A percentile compares a stretch with the other conserved stretches of the same genome.
These are phyloP conservation scores for Moesziomyces sp. DNA, from an alignment of 1,284 basidiomycete genomes.

Conservation along the genomic window DNA sequence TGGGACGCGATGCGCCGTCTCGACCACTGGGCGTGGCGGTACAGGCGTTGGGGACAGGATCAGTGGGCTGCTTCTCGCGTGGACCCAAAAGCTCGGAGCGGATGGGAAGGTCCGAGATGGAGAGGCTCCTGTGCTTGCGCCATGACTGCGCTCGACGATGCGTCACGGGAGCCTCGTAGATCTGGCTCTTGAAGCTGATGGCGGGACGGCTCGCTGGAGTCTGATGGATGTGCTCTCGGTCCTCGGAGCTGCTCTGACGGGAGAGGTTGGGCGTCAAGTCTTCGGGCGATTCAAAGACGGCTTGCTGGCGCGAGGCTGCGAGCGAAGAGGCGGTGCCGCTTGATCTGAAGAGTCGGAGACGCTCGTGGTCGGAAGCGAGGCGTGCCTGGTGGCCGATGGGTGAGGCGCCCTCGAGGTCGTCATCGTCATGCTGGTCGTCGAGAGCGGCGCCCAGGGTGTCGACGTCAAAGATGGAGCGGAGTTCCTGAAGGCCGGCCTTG, in stretches of 20 bases:
- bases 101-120: constrained; percentile 22
- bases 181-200: constrained; percentile 25
- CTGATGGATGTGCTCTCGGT: constrained; percentile 5
- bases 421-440: constrained; percentile 12
- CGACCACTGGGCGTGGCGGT: constrained; percentile 3
- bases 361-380: constrained; percentile 2
- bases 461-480: constrained; percentile 58
- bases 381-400: constrained; percentile 1
- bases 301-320: constrained; percentile 5
- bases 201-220: neutral
- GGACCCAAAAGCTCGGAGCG: neutral
- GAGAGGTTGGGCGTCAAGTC: constrained; percentile 19
- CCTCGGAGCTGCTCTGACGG: constrained; percentile 34
- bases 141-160: constrained; percentile 31
- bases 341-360: neutral
- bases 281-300: constrained; percentile 23
- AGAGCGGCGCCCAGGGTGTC: constrained; percentile 34
- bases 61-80: neutral
- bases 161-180: constrained; percentile 24
- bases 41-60: constrained; percentile 1
- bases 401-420: constrained; percentile 33
- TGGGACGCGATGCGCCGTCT: constrained; percentile 8
- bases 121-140: constrained; percentile 40
- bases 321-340: neutral
- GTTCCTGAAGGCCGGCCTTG: constrained; percentile 54